A percentile compares a stretch with the other conserved stretches of the same genome.
These are phyloP conservation scores for Leccinum angustisporum DNA, from an alignment of 1,284 basidiomycete genomes.

Conservation along the genomic window DNA sequence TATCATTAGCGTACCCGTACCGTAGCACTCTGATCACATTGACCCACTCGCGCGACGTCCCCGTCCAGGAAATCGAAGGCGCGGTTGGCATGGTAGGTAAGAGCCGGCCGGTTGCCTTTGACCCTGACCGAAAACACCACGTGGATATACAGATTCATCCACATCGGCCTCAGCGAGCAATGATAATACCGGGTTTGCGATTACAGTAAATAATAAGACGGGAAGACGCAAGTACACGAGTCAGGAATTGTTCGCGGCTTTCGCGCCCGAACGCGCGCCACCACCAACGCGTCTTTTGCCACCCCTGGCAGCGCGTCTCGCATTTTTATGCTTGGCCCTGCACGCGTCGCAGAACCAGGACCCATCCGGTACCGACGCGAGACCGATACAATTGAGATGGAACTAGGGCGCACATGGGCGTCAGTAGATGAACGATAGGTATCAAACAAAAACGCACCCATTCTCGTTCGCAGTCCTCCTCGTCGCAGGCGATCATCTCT, in stretches of 20 bases:
- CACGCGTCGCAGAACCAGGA: constrained; percentile 83
- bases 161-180: neutral
- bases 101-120: neutral
- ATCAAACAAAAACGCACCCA: constrained; percentile 66
- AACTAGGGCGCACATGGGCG: constrained; percentile 52
- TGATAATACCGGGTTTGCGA: constrained; percentile 2
- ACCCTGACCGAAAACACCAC: neutral
- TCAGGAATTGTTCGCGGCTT: constrained; percentile 33
- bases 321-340: constrained; percentile 46
- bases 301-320: constrained; percentile 32
- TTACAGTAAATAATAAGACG: constrained; percentile 31
- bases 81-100: neutral
- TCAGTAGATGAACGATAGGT: constrained; percentile 7
- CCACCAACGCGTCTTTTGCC: constrained; percentile 39
- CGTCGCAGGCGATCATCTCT: constrained; percentile 98
- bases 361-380: constrained; percentile 72
- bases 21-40: neutral
- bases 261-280: constrained; percentile 33
- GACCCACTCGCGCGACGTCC: neutral
- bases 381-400: constrained; percentile 79
- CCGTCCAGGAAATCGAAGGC: neutral
- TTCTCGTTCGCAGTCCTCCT: constrained; percentile 84
- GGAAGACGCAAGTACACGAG: constrained; percentile 2
- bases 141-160: neutral
- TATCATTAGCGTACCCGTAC: neutral